Percentiles rank a stretch among this genome's conserved stretches.
Evolutionary conservation across 1,284 basidiomycete genomes (phyloP).

Genomic region (Sanghuangporus weigelae): DNA sequence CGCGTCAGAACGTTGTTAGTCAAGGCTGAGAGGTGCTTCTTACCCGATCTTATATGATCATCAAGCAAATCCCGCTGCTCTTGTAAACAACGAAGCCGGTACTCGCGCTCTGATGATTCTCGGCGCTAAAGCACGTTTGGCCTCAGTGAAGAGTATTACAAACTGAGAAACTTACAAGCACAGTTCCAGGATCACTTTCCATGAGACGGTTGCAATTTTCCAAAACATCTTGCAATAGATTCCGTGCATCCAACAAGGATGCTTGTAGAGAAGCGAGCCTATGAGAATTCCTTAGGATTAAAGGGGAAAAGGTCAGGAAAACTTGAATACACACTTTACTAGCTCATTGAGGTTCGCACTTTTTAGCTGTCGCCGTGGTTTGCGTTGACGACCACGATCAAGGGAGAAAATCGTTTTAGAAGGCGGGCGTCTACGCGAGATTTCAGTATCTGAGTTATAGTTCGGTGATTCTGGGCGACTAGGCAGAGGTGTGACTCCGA

Average conservation of each 20-base stretch:
- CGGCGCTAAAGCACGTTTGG: conserved; percentile 4
- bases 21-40: not conserved
- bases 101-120: conserved; percentile 13
- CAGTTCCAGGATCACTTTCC: not conserved
- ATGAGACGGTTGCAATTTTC: conserved; percentile 12
- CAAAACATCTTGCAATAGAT: conserved; percentile 7
- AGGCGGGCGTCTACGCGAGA: conserved; percentile 6
- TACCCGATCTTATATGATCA: conserved; percentile 8
- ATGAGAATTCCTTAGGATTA: conserved; percentile 3
- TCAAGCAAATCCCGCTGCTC: conserved; percentile 12
- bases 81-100: conserved; percentile 14
- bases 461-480: conserved; percentile 46
- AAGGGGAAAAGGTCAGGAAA: not conserved
- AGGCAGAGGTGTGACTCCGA: conserved; percentile 35
- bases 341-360: conserved; percentile 66
- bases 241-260: conserved; percentile 12
- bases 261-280: conserved; percentile 27
- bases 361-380: conserved; percentile 26
- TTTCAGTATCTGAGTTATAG: conserved; percentile 68
- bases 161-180: conserved; percentile 4
- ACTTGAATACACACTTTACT: conserved; percentile 46
- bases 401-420: not conserved
- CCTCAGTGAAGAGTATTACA: not conserved
- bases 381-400: conserved; percentile 21
- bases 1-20: not conserved